phyloP scores from a whole-genome alignment of 768 basidiomycete genomes.

The Amanita brunnescens region DNA sequence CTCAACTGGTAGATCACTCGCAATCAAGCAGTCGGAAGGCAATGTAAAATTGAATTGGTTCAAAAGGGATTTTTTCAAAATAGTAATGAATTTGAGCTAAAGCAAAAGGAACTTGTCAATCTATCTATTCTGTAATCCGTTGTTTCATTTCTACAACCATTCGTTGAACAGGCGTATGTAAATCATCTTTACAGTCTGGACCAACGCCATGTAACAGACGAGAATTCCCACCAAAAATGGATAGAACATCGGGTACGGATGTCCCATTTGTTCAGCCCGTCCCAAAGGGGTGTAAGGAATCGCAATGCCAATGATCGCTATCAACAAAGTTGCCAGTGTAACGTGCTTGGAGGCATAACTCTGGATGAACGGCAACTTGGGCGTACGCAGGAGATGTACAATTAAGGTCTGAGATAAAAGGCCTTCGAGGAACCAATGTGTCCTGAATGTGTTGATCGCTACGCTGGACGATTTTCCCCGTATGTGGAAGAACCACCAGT shows the following conservation, averaged over 20 bases:
- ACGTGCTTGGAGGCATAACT: not conserved
- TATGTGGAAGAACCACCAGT: slow-evolving; percentile 25
- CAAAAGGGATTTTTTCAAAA: too few relatives aligned
- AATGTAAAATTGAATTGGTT: too few relatives aligned
- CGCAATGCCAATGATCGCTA: not conserved
- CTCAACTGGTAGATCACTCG: too few relatives aligned
- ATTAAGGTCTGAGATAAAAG: slow-evolving; percentile 22
- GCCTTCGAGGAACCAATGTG: slow-evolving; percentile 28
- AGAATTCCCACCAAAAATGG: slow-evolving; percentile 1
- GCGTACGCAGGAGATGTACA: slow-evolving; percentile 2
- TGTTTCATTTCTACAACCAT: not conserved
- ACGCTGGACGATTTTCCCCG: slow-evolving; percentile 17
- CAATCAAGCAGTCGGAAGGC: too few relatives aligned
- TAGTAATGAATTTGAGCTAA: not conserved
- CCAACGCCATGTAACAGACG: not conserved
- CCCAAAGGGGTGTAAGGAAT: not conserved
- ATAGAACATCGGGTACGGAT: slow-evolving; percentile 2
- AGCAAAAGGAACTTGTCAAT: not conserved
- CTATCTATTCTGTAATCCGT: not conserved
- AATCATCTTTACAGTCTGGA: slow-evolving; percentile 2
- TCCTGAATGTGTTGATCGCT: slow-evolving; percentile 23
- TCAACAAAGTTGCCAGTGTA: not conserved
- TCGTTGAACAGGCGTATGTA: slow-evolving; percentile 1
- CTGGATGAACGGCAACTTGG: slow-evolving; percentile 7
- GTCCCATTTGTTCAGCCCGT: not conserved